Conservation (phyloP, 208 protist genomes). For the Crithidia sp. region DNA sequence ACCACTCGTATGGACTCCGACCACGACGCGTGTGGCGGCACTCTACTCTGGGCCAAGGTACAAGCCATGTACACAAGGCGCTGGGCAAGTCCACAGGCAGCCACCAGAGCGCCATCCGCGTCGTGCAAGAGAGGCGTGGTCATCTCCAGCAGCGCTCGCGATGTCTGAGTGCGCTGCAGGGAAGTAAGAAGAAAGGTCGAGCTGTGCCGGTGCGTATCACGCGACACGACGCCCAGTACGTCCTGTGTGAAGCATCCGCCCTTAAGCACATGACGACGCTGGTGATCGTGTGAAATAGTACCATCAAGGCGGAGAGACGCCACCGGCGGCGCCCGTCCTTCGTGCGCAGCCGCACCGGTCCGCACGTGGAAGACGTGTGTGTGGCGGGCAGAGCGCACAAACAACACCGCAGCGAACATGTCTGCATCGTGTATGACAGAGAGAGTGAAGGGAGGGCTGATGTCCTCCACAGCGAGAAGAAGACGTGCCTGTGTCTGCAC, state of each 20-base stretch:
- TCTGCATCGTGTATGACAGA: neutral
- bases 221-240: slow-evolving; percentile 11
- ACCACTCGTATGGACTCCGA: slow-evolving; percentile 5
- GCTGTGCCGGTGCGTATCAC: slow-evolving; percentile 12
- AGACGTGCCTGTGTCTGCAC: neutral
- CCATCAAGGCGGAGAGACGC: slow-evolving; percentile 8
- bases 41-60: slow-evolving; percentile 11
- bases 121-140: slow-evolving; percentile 30
- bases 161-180: neutral
- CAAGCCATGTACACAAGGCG: slow-evolving; percentile 44
- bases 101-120: slow-evolving; percentile 32
- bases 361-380: slow-evolving; percentile 12
- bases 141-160: slow-evolving; percentile 45
- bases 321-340: slow-evolving; percentile 9
- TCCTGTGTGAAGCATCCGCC: slow-evolving; percentile 16
- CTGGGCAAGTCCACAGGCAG: slow-evolving; percentile 43
- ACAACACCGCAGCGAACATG: neutral
- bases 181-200: slow-evolving; percentile 20
- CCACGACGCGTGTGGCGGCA: too few relatives aligned
- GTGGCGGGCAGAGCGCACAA: slow-evolving; percentile 12
- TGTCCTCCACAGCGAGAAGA: slow-evolving; percentile 14
- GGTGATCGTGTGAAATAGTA: neutral
- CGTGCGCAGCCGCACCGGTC: slow-evolving; percentile 1
- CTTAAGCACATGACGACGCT: neutral
- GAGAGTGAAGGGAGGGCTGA: slow-evolving; percentile 12